These are phyloP conservation scores for Saprolegnia parasitica DNA, from an alignment of 352 stramenopile genomes.

Conservation along the genomic window DNA sequence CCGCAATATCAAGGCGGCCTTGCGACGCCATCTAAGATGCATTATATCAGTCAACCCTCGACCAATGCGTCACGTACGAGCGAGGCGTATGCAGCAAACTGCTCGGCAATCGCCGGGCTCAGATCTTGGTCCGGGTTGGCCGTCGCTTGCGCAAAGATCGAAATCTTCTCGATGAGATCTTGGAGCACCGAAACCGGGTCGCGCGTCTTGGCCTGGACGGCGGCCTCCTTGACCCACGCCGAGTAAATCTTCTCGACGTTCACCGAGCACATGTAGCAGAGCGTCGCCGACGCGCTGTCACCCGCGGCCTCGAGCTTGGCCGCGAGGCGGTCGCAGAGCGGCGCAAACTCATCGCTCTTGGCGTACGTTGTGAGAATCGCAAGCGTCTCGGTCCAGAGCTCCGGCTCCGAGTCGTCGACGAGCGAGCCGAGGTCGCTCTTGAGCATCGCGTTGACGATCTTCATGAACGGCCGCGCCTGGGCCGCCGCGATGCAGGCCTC, in stretches of 20 bases:
- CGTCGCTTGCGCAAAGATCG: constrained; percentile 88
- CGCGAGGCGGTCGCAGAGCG: constrained; percentile 92
- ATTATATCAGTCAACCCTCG: not conserved
- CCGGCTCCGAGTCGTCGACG: constrained; percentile 86
- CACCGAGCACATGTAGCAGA: constrained; percentile 97
- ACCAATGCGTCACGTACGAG: constrained; percentile 41
- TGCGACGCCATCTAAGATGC: constrained; percentile 85
- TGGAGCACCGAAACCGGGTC: constrained; percentile 86
- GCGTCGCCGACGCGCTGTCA: constrained; percentile 87
- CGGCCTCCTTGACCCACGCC: constrained; percentile 88
- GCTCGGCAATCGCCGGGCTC: constrained; percentile 76
- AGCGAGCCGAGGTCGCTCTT: constrained; percentile 87
- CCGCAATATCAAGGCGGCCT: constrained; percentile 87
- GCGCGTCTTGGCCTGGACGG: constrained; percentile 62
- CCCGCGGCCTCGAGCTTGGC: constrained; percentile 86
- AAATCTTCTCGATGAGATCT: constrained; percentile 96
- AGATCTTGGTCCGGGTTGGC: constrained; percentile 82
- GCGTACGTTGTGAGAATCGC: constrained; percentile 97
- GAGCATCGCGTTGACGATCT: constrained; percentile 94
- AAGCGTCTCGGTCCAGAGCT: constrained; percentile 95
- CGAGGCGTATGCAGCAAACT: constrained; percentile 91
- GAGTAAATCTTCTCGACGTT: constrained; percentile 84
- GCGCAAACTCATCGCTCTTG: constrained; percentile 95
- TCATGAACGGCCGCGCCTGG: constrained; percentile 90
- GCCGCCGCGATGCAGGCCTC: constrained; percentile 90